These are phyloP conservation scores for Ceratocystis destructans DNA, from an alignment of 2,329 filamentous ascomycete genomes.

Conservation along the genomic window DNA sequence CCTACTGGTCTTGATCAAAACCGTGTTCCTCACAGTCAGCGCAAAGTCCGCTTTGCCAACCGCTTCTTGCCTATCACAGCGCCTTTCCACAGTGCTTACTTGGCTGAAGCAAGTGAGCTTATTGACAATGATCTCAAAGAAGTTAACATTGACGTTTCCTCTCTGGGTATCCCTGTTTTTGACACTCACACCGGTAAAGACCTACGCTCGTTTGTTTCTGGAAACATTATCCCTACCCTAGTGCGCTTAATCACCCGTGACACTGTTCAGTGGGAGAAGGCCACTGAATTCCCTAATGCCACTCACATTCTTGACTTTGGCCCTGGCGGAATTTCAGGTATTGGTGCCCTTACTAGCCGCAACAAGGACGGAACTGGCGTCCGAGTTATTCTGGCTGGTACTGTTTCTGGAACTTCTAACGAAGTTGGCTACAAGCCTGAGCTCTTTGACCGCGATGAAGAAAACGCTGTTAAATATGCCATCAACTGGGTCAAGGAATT, in stretches of 20 bases:
- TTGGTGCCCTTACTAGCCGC: slow-evolving; percentile 90
- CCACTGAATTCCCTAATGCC: slow-evolving; percentile 77
- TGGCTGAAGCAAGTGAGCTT: slow-evolving; percentile 64
- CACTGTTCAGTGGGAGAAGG: slow-evolving; percentile 89
- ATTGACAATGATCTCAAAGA: slow-evolving; percentile 81
- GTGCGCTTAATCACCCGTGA: slow-evolving; percentile 91
- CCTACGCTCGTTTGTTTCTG: slow-evolving; percentile 52
- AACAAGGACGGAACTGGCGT: slow-evolving; percentile 99
- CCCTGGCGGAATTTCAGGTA: slow-evolving; percentile 88
- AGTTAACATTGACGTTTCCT: slow-evolving; percentile 57
- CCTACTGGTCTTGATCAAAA: slow-evolving; percentile 95
- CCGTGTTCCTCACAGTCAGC: slow-evolving; percentile 82
- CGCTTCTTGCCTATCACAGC: slow-evolving; percentile 95
- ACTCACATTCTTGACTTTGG: slow-evolving; percentile 96
- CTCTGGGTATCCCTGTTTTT: slow-evolving; percentile 72
- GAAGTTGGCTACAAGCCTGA: slow-evolving; percentile 98
- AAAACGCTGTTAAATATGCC: slow-evolving; percentile 87
- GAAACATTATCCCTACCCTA: slow-evolving; percentile 73
- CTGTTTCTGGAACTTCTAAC: slow-evolving; percentile 76
- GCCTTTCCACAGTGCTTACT: slow-evolving; percentile 94
- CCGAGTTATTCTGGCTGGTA: slow-evolving; percentile 83
- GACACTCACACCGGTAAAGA: slow-evolving; percentile 84
- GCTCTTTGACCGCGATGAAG: slow-evolving; percentile 89
- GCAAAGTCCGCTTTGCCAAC: slow-evolving; percentile 92
- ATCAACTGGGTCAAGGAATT: slow-evolving; percentile 97